phyloP scores from a whole-genome alignment of 495 filamentous ascomycete genomes.

The Annulohypoxylon moriforme region DNA sequence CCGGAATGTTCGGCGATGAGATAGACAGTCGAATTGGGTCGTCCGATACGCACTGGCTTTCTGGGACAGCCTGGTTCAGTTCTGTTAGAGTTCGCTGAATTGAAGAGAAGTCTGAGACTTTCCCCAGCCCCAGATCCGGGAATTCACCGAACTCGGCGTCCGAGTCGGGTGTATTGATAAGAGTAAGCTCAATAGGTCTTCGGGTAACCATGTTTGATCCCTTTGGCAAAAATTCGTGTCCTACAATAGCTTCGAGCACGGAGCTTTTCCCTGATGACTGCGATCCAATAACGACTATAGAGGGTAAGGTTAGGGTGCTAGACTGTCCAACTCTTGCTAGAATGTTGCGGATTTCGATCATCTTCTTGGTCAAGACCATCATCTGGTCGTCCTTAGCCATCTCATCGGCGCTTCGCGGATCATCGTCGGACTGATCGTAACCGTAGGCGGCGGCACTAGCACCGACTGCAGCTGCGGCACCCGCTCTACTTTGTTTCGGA shows the following conservation, averaged over 20 bases:
- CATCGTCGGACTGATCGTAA: slow-evolving; percentile 78
- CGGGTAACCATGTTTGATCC: slow-evolving; percentile 98
- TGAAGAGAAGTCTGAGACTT: slow-evolving; percentile 91
- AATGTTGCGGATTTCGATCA: slow-evolving; percentile 98
- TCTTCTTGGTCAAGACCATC: slow-evolving; percentile 99
- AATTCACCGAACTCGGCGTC: slow-evolving; percentile 97
- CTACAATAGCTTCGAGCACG: slow-evolving; percentile 95
- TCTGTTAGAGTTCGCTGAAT: slow-evolving; percentile 95
- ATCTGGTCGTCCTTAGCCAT: slow-evolving; percentile 94
- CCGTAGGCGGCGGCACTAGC: slow-evolving; percentile 81
- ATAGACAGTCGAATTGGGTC: slow-evolving; percentile 97
- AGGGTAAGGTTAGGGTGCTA: slow-evolving; percentile 84
- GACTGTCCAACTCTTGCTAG: slow-evolving; percentile 92
- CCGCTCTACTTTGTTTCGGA: slow-evolving; percentile 71
- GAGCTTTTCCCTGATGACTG: slow-evolving; percentile 99
- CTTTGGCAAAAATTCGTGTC: slow-evolving; percentile 97
- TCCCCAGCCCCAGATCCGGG: slow-evolving; percentile 87
- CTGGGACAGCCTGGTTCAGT: slow-evolving; percentile 91
- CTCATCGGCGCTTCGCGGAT: slow-evolving; percentile 68
- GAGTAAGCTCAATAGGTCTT: slow-evolving; percentile 93
- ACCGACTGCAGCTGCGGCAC: slow-evolving; percentile 65
- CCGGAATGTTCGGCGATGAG: slow-evolving; percentile 93
- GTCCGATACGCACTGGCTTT: slow-evolving; percentile 90
- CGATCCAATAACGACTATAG: slow-evolving; percentile 98
- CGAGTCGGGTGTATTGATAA: slow-evolving; percentile 93